phyloP scores from a whole-genome alignment of 2,329 filamentous ascomycete genomes.

The Eutypa lata region DNA sequence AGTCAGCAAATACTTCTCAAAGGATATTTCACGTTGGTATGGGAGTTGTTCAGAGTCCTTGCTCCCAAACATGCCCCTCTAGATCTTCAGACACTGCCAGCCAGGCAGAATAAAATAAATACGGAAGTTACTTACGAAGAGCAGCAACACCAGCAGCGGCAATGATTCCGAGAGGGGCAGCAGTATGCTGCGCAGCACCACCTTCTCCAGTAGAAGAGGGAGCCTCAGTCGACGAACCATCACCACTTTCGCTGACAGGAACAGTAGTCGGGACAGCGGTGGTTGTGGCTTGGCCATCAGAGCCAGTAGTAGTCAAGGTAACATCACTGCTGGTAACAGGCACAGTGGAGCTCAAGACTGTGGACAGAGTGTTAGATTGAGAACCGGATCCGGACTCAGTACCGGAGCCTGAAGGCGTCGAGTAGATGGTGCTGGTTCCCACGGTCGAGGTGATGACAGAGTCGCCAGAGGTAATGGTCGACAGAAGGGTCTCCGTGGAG shows the following conservation, averaged over 20 bases:
- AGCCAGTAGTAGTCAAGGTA: conserved; percentile 16
- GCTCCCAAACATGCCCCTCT: no score
- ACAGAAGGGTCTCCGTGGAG: conserved; percentile 10
- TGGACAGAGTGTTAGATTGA: conserved; percentile 10
- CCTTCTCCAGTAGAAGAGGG: neutral
- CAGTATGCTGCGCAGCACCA: conserved; percentile 20
- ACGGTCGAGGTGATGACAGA: conserved; percentile 10
- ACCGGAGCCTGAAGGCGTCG: conserved; percentile 13
- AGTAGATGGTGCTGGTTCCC: conserved; percentile 19
- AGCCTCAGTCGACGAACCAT: neutral
- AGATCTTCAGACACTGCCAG: no score
- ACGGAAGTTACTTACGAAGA: no score
- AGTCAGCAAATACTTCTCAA: no score
- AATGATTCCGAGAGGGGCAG: conserved; percentile 24
- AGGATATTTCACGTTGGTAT: no score
- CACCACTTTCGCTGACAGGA: conserved; percentile 3
- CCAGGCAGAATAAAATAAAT: no score
- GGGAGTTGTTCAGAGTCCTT: no score
- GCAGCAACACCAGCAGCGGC: conserved; percentile 28
- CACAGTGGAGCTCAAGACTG: conserved; percentile 17
- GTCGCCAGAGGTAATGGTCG: conserved; percentile 11
- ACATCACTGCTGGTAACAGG: conserved; percentile 17
- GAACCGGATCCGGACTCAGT: conserved; percentile 13
- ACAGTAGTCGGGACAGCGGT: neutral
- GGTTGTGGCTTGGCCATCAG: conserved; percentile 7